Percentiles rank a stretch among this genome's conserved stretches.
phyloP scores from a whole-genome alignment of 768 basidiomycete species.

The Leucogyrophana mollusca region DNA sequence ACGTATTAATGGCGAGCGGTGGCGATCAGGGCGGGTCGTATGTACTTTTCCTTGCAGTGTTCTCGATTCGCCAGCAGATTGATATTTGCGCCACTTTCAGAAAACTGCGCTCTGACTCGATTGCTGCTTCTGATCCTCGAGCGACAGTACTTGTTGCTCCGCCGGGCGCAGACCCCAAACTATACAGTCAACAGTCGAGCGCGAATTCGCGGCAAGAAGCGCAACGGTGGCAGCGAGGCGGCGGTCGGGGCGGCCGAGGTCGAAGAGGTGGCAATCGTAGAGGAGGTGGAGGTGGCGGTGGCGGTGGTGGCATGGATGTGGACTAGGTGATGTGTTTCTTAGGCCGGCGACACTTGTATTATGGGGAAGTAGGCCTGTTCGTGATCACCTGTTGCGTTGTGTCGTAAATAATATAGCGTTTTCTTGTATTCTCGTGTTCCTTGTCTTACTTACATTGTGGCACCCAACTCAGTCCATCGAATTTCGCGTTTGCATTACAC shows the following conservation, averaged over 20 bases:
- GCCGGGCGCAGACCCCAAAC: conserved; percentile 58
- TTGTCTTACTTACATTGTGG: too few relatives aligned
- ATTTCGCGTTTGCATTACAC: too few relatives aligned
- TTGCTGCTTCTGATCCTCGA: conserved; percentile 58
- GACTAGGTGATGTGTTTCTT: too few relatives aligned
- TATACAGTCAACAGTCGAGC: conserved; percentile 38
- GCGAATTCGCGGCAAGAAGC: conserved; percentile 19
- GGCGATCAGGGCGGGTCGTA: conserved; percentile 52
- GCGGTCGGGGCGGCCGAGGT: conserved; percentile 19
- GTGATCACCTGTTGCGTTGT: too few relatives aligned
- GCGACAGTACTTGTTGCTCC: conserved; percentile 69
- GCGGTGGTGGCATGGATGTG: conserved; percentile 24
- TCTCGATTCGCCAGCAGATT: not conserved
- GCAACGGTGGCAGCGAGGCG: conserved; percentile 25
- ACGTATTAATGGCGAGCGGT: conserved; percentile 58
- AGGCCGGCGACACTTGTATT: too few relatives aligned
- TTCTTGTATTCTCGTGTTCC: not conserved
- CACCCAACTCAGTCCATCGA: too few relatives aligned
- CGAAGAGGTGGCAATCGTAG: conserved; percentile 10
- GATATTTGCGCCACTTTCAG: conserved; percentile 34
- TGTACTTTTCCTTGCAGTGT: conserved; percentile 7
- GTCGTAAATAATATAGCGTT: too few relatives aligned
- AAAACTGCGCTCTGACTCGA: conserved; percentile 83
- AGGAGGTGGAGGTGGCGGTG: conserved; percentile 13
- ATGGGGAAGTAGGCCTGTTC: too few relatives aligned